Conservation (phyloP, 2,329 filamentous ascomycete species). For the Exophiala phaeomuriformis region DNA sequence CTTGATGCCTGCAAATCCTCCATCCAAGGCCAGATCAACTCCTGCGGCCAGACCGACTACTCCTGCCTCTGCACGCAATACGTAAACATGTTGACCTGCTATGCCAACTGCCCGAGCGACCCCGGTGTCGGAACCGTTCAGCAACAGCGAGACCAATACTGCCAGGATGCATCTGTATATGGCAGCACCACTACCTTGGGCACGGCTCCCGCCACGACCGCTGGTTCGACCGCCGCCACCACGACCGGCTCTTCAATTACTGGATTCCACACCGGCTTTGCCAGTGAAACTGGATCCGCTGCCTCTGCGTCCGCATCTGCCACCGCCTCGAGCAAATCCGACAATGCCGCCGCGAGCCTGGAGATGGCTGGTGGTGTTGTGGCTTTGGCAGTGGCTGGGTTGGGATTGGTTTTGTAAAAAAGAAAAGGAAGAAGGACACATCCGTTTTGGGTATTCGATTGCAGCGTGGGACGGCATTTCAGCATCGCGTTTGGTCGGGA, state of each 20-base stretch:
- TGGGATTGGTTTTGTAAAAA: slow-evolving; percentile 13
- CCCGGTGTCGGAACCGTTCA: slow-evolving; percentile 32
- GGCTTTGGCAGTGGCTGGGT: slow-evolving; percentile 25
- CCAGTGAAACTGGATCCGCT: slow-evolving; percentile 17
- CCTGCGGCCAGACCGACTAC: slow-evolving; percentile 45
- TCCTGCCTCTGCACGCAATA: slow-evolving; percentile 53
- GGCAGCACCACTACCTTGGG: slow-evolving; percentile 20
- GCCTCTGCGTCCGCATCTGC: slow-evolving; percentile 27
- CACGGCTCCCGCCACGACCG: slow-evolving; percentile 17
- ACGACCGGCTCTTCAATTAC: slow-evolving; percentile 10
- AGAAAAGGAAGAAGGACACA: not conserved
- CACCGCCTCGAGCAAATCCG: slow-evolving; percentile 24
- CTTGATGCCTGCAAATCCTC: slow-evolving; percentile 43
- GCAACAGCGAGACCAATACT: slow-evolving; percentile 34
- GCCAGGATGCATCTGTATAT: slow-evolving; percentile 39
- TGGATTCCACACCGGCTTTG: slow-evolving; percentile 12
- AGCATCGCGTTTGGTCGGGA: not conserved
- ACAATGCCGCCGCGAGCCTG: slow-evolving; percentile 14
- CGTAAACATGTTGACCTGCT: slow-evolving; percentile 51
- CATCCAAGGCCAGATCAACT: slow-evolving; percentile 37
- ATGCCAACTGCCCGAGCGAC: slow-evolving; percentile 56
- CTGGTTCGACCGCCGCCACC: slow-evolving; percentile 10
- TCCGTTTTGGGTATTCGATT: not conserved
- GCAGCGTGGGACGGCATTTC: not conserved
- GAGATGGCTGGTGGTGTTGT: slow-evolving; percentile 28